phyloP scores from a whole-genome alignment of 192 early-diverging fungal species.

The Podila verticillata region DNA sequence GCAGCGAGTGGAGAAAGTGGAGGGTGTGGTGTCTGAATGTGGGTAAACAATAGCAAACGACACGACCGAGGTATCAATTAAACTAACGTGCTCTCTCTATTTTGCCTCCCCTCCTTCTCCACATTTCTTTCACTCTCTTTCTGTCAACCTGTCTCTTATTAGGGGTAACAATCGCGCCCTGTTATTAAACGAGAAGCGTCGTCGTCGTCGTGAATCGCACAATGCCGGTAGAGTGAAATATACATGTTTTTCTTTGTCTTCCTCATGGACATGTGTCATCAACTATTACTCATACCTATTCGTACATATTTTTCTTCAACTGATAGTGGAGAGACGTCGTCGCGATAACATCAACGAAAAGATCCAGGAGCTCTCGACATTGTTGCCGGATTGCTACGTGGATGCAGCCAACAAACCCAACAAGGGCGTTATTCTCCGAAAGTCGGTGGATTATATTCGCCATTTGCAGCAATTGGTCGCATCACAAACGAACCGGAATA shows the following conservation, averaged over 20 bases:
- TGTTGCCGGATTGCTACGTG: constrained; percentile 81
- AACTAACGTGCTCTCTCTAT: constrained; percentile 9
- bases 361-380: constrained; percentile 86
- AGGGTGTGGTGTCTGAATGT: too few relatives aligned
- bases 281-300: constrained; percentile 1
- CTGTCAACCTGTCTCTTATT: neutral
- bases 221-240: constrained; percentile 75
- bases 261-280: neutral
- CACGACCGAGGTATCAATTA: neutral
- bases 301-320: neutral
- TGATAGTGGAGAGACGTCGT: constrained; percentile 85
- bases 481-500: constrained; percentile 66
- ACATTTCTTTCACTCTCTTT: neutral
- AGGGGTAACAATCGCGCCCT: constrained; percentile 20
- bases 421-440: constrained; percentile 92
- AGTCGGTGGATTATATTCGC: constrained; percentile 92
- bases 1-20: neutral
- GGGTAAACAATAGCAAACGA: neutral
- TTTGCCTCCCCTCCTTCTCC: neutral
- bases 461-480: constrained; percentile 75
- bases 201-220: constrained; percentile 92
- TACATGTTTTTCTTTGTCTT: neutral
- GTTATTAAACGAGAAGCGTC: constrained; percentile 75
- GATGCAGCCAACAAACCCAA: constrained; percentile 88
- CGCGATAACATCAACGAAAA: constrained; percentile 98